Conservation (phyloP, 2,329 filamentous ascomycete genomes). For the Trichoderma oligosporum region DNA sequence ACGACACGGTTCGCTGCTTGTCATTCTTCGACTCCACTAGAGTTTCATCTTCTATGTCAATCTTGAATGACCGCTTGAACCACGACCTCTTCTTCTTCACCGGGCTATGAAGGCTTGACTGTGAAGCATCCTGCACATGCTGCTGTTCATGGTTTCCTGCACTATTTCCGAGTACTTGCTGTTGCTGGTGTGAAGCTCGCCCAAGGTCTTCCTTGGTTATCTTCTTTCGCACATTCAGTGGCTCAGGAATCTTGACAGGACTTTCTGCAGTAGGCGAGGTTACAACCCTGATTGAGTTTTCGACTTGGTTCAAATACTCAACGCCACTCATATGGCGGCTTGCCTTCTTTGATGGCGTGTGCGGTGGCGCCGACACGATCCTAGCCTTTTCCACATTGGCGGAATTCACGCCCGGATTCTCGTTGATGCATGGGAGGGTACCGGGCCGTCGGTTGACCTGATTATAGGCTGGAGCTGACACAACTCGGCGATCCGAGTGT, state of each 20-base stretch:
- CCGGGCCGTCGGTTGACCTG: conserved; percentile 37
- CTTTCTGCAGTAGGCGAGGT: conserved; percentile 42
- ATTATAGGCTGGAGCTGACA: conserved; percentile 50
- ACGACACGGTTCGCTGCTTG: conserved; percentile 17
- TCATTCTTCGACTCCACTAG: conserved; percentile 8
- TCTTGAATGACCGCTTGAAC: conserved; percentile 49
- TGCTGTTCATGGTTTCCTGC: conserved; percentile 23
- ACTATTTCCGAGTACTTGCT: conserved; percentile 17
- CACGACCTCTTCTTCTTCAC: conserved; percentile 47
- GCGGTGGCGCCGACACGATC: conserved; percentile 46
- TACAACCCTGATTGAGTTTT: conserved; percentile 55
- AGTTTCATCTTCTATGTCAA: conserved; percentile 17
- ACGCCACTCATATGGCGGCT: conserved; percentile 37
- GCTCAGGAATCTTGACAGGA: conserved; percentile 35
- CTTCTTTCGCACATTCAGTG: conserved; percentile 44
- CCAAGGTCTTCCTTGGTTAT: conserved; percentile 25
- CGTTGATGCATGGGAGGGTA: conserved; percentile 49
- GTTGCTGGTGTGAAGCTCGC: conserved; percentile 23
- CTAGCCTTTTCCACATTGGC: conserved; percentile 37
- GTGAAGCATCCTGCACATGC: conserved; percentile 20
- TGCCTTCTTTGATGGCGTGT: conserved; percentile 31
- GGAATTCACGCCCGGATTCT: conserved; percentile 32
- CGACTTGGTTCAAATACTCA: conserved; percentile 44
- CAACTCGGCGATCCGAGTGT: conserved; percentile 43
- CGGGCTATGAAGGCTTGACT: conserved; percentile 12